A percentile compares a stretch with the other conserved stretches of the same genome.
Evolutionary conservation across 1,284 basidiomycete genomes (phyloP).

Genomic region (Ceratobasidium sp.): DNA sequence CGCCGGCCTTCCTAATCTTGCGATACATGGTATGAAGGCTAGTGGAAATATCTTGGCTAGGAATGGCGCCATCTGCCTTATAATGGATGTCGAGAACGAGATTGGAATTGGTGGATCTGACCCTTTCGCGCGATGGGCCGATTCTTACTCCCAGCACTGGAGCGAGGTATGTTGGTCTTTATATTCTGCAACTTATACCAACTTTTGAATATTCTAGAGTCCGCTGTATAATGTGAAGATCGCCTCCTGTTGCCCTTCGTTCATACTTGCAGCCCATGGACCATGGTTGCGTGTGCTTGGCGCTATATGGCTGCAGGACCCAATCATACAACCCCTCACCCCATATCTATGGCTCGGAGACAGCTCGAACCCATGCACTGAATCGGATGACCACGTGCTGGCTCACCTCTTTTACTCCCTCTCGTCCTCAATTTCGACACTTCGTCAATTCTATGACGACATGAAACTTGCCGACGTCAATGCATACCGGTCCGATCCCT

Average conservation of each 20-base stretch:
- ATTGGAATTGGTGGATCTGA: conserved; percentile 21
- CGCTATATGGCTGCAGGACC: conserved; percentile 42
- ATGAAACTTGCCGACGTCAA: background rate
- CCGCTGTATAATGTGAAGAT: background rate
- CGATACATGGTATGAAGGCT: background rate
- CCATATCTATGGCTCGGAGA: conserved; percentile 46
- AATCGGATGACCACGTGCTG: background rate
- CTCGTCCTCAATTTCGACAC: background rate
- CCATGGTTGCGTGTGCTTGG: conserved; percentile 50
- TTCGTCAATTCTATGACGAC: conserved; percentile 17
- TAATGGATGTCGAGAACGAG: conserved; percentile 33
- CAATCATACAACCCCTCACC: conserved; percentile 49
- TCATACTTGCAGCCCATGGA: conserved; percentile 46
- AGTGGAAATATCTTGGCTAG: background rate
- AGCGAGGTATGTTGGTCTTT: background rate
- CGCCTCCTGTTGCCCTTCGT: conserved; percentile 49
- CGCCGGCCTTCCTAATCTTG: too few species aligned
- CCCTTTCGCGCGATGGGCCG: background rate
- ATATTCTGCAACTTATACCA: background rate
- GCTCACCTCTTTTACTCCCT: conserved; percentile 13
- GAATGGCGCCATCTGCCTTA: background rate
- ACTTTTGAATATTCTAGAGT: background rate
- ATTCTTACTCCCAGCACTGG: background rate
- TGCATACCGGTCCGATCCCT: background rate
- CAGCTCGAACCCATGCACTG: background rate